These are phyloP conservation scores for Theileria orientalis DNA, from an alignment of 169 alveolate species.

Conservation along the genomic window DNA sequence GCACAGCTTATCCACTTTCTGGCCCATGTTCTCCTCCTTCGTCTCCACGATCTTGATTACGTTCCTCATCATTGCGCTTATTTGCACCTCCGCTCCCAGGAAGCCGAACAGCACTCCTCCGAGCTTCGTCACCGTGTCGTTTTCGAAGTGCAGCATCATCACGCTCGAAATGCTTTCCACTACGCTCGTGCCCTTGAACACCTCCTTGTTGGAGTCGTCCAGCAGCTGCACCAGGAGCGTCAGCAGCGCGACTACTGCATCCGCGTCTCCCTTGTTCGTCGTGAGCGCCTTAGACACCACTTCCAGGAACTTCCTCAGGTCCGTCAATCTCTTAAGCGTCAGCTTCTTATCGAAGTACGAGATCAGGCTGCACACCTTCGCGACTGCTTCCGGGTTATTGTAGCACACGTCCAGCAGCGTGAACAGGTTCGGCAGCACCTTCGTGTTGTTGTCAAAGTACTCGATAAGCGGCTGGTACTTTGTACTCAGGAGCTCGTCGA, in stretches of 20 bases:
- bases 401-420: conserved; percentile 58
- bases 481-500: conserved; percentile 73
- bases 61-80: conserved; percentile 82
- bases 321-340: conserved; percentile 44
- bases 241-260: conserved; percentile 69
- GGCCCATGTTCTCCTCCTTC: conserved; percentile 78
- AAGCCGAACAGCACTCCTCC: conserved; percentile 86
- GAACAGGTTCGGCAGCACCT: conserved; percentile 55
- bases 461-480: conserved; percentile 62
- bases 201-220: conserved; percentile 69
- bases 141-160: conserved; percentile 81
- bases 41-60: conserved; percentile 77
- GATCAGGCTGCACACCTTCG: conserved; percentile 59
- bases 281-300: conserved; percentile 68
- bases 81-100: conserved; percentile 89
- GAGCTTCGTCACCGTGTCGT: conserved; percentile 74
- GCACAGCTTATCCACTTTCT: conserved; percentile 81
- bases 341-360: conserved; percentile 60
- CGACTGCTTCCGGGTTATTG: conserved; percentile 61
- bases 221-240: conserved; percentile 70
- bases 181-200: conserved; percentile 78
- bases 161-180: conserved; percentile 83
- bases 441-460: conserved; percentile 63
- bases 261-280: conserved; percentile 75
- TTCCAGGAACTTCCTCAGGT: conserved; percentile 67